Evolutionary conservation across 768 basidiomycete genomes (phyloP).

Genomic region (Mycena rosella): DNA sequence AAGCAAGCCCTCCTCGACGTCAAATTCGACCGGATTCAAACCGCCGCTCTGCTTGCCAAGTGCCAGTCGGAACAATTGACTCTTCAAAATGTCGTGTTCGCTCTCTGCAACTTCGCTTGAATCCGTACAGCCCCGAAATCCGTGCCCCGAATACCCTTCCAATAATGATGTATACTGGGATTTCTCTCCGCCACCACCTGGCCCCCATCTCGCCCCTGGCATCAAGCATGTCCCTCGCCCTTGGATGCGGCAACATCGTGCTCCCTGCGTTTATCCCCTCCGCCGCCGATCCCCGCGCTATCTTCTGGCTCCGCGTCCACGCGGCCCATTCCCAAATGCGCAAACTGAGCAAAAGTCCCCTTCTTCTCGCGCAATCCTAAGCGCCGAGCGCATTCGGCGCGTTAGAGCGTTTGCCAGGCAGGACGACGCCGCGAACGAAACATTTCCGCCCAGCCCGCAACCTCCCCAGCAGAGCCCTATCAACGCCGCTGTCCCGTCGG

Average conservation of each 20-base stretch:
- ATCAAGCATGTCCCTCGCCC: conserved; percentile 67
- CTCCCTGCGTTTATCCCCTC: conserved; percentile 63
- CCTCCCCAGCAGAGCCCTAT: no score
- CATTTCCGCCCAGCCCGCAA: conserved; percentile 31
- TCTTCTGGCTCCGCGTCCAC: conserved; percentile 68
- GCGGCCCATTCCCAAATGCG: conserved; percentile 62
- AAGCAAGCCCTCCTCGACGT: not conserved
- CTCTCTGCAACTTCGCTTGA: not conserved
- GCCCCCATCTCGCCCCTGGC: conserved; percentile 40
- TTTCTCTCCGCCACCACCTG: conserved; percentile 64
- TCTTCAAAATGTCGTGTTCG: conserved; percentile 61
- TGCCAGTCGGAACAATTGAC: conserved; percentile 67
- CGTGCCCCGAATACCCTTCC: conserved; percentile 35
- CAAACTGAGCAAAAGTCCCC: conserved; percentile 53
- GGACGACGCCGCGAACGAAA: conserved; percentile 62
- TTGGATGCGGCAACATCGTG: conserved; percentile 69
- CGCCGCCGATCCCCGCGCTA: conserved; percentile 41
- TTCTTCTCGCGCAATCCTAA: conserved; percentile 60
- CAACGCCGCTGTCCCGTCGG: conserved; percentile 43
- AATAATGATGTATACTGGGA: conserved; percentile 61
- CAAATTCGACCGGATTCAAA: conserved; percentile 52
- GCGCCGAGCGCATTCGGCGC: conserved; percentile 56
- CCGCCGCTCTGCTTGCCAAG: conserved; percentile 58
- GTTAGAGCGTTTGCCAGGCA: conserved; percentile 63
- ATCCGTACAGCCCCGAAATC: not conserved